Evolutionary conservation across 768 basidiomycete genomes (phyloP).

Genomic region (Fistulinella prunicolor): DNA sequence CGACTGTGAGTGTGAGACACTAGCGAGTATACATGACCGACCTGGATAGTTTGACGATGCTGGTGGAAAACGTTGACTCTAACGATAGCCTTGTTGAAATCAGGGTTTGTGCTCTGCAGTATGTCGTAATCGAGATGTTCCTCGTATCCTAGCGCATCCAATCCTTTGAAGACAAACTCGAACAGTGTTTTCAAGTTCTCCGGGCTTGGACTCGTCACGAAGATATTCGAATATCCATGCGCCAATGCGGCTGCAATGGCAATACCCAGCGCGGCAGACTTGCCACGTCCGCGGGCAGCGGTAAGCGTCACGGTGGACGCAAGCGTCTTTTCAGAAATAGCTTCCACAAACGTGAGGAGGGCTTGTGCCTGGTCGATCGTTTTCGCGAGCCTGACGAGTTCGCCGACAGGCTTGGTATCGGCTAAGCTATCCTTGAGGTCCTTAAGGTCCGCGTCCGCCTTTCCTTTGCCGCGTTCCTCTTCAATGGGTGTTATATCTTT

Average conservation of each 20-base stretch:
- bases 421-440: slow-evolving; percentile 74
- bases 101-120: slow-evolving; percentile 89
- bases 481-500: slow-evolving; percentile 82
- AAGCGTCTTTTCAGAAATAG: slow-evolving; percentile 88
- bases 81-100: slow-evolving; percentile 93
- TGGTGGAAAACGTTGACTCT: slow-evolving; percentile 91
- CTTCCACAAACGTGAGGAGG: slow-evolving; percentile 90
- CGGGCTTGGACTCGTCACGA: slow-evolving; percentile 95
- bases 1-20: slow-evolving; percentile 4
- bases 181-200: slow-evolving; percentile 98
- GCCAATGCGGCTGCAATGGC: slow-evolving; percentile 90
- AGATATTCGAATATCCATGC: slow-evolving; percentile 96
- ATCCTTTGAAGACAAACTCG: slow-evolving; percentile 95
- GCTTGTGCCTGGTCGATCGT: slow-evolving; percentile 96
- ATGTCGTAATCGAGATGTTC: slow-evolving; percentile 98
- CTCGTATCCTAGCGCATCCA: slow-evolving; percentile 93
- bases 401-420: slow-evolving; percentile 84
- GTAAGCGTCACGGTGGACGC: slow-evolving; percentile 95
- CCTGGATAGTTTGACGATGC: slow-evolving; percentile 96
- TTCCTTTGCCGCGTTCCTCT: slow-evolving; percentile 46
- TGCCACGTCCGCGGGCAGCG: slow-evolving; percentile 92
- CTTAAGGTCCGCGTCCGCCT: slow-evolving; percentile 63
- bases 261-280: slow-evolving; percentile 93
- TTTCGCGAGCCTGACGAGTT: slow-evolving; percentile 85
- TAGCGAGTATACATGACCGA: slow-evolving; percentile 31